phyloP scores from a whole-genome alignment of 1,139 yeast species.

The Candida tetrigidarum region DNA sequence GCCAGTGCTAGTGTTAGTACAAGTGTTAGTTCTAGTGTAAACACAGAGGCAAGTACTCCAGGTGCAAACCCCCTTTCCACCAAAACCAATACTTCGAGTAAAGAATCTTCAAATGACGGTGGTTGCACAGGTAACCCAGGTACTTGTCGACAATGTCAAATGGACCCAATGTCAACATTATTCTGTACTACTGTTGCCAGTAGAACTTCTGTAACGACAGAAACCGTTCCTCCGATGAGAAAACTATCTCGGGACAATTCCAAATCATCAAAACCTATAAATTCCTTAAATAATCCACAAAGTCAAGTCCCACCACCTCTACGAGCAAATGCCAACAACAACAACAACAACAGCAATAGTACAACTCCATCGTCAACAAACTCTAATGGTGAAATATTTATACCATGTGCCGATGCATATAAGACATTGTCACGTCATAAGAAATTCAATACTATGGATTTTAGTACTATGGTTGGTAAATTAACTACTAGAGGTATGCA shows the following conservation, averaged over 20 bases:
- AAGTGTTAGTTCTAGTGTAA: too few relatives aligned
- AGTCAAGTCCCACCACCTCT: constrained; percentile 23
- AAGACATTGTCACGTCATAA: constrained; percentile 82
- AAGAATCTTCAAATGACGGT: constrained; percentile 21
- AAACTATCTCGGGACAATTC: constrained; percentile 18
- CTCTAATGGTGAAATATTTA: constrained; percentile 48
- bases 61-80: constrained; percentile 8
- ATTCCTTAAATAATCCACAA: constrained; percentile 20
- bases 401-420: constrained; percentile 89
- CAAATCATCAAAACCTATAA: constrained; percentile 19
- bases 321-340: constrained; percentile 12
- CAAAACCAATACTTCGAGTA: constrained; percentile 9
- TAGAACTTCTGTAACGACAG: constrained; percentile 24
- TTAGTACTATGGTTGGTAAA: constrained; percentile 73
- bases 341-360: constrained; percentile 15
- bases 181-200: constrained; percentile 87
- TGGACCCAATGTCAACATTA: constrained; percentile 86
- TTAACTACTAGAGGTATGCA: constrained; percentile 84
- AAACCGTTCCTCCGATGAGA: constrained; percentile 10
- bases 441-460: constrained; percentile 71
- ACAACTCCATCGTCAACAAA: constrained; percentile 10
- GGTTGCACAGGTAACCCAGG: constrained; percentile 93
- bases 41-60: constrained; percentile 8
- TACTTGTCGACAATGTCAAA: constrained; percentile 80
- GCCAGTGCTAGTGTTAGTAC: too few relatives aligned